Evolutionary conservation across 1,139 yeast genomes (phyloP).

Genomic region (Candida sanyaensis): DNA sequence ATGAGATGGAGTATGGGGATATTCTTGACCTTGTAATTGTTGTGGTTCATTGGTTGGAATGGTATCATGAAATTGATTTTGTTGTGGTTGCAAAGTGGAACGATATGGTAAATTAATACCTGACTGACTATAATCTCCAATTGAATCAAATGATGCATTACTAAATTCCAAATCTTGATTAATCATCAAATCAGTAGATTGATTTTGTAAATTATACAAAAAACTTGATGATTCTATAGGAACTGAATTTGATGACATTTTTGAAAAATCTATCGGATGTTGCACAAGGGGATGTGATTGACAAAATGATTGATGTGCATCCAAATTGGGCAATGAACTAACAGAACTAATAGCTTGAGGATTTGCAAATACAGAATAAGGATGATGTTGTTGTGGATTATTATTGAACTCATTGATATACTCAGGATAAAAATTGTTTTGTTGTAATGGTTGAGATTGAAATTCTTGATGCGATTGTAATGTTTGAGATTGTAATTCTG

Average conservation of each 20-base stretch:
- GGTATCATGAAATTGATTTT: slow-evolving; percentile 6
- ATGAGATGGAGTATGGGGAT: not conserved
- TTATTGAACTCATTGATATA: slow-evolving; percentile 2
- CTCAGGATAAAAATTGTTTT: not conserved
- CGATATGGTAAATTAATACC: slow-evolving; percentile 6
- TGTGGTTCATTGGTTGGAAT: not conserved
- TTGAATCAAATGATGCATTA: slow-evolving; percentile 30
- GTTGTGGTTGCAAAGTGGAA: slow-evolving; percentile 2
- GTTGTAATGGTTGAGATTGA: slow-evolving; percentile 1
- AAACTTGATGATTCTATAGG: slow-evolving; percentile 8
- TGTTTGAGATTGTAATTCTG: not conserved
- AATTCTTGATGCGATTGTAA: not conserved
- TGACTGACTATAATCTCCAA: slow-evolving; percentile 22
- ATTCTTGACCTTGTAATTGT: not conserved
- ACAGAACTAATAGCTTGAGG: slow-evolving; percentile 23
- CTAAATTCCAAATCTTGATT: slow-evolving; percentile 28
- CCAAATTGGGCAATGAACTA: slow-evolving; percentile 10
- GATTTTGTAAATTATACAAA: slow-evolving; percentile 15
- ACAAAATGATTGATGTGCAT: slow-evolving; percentile 3
- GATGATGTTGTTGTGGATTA: slow-evolving; percentile 8
- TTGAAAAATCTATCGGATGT: slow-evolving; percentile 13
- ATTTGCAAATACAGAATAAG: slow-evolving; percentile 27
- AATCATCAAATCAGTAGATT: slow-evolving; percentile 22
- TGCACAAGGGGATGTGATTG: slow-evolving; percentile 1
- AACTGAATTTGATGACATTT: slow-evolving; percentile 11